Base-by-base conservation (phyloP, 371 early-diverging fungal species). In the Dinochytrium kinnereticum region DNA sequence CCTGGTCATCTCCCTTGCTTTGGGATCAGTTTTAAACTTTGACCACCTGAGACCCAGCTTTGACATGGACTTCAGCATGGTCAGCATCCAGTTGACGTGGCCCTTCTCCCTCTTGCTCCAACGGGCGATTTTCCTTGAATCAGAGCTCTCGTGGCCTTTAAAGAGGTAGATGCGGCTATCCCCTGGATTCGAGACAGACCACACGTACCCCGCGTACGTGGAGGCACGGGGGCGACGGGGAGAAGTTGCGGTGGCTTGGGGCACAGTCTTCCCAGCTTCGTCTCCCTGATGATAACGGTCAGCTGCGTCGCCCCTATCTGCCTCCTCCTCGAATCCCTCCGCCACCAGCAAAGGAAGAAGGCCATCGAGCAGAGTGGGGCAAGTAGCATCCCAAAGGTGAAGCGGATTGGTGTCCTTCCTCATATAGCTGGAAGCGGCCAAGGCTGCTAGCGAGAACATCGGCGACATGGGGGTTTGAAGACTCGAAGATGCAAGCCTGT, bases 301-400 rank as follows among this genome's bases (percentile, higher is more conserved):
- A n/a, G n/a, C n/a, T n/a, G n/a, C n/a, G n/a, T n/a, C n/a, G n/a
- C n/a, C n/a, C n/a, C n/a, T n/a, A n/a, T 44, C 44, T 19, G 19
- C 13, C 13, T 44, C 44, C 7, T 44, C 44, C 44, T 44, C 44
- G 19, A 13, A 44, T 19, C 44, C 44, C 44, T 61, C 61, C 10
- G 61, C 30, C 36, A 61, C 31, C 34, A 61, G 36, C 30, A 61
- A 26, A 10, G 61, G 61, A 13, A 61, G 61, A 5, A 61, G 36
- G 26, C 57, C 57, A 24, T 55, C 57, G 10, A 55, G 30, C 26
- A 55, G 24, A 7, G 57, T 55, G 21, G 57, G 57, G 24, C 57
- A 55, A 24, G 57, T 55, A 15, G 61, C 31, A 37, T 61, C 61
- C 61, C 30, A 61, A 37, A 61, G 61, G 34, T 61, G 17, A 30